Evolutionary conservation across 306 rosid genomes (phyloP), one percentile per base, ranked within the genome.

Genomic region (Prunus armeniaca): DNA sequence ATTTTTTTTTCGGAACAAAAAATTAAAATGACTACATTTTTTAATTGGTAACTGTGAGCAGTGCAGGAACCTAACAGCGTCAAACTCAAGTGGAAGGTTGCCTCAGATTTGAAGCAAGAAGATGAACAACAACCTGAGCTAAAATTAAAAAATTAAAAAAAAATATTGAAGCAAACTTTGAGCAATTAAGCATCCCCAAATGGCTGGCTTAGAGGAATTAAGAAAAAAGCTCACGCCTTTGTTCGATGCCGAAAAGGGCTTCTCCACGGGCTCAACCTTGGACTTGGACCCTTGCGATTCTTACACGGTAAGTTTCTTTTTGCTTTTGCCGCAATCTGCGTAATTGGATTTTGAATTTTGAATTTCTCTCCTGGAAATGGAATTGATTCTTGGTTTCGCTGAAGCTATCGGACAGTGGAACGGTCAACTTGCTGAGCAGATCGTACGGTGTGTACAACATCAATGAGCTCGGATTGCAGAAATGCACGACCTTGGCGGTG

Each of bases 141-240:
- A 71, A 30, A 4, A 2, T 22, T 25, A 2, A n/a, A 32, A 34
- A 69, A 58, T 51, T 3, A 19, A 70, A 79, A 43, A 28, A 28
- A 2, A 28, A 28, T 2, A 2, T 25, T 20, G 5, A 18, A 24
- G 41, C 25, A 20, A 46, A 62, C 5, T 68, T 20, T 6, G 45
- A 64, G 20, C 25, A 20, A 34, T 20, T 61, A 12, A 28, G 14
- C 65, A 69, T 3, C 65, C 17, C 20, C 19, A 58, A 69, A 93
- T 94, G 98, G 86, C 98, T 74, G 97, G 97, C 32, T 84, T 94
- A 72, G 98, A 94, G 74, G 98, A 94, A 79, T 80, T 94, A 60
- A 84, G 88, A 54, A 94, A 90, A 85, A 94, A 94, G 81, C 97
- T 94, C 15, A 86, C 89, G 25, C 97, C 98, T 49, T 84, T 86